Base-by-base conservation (phyloP, 805 yeast species). In the Wickerhamomyces rabaulensis region DNA sequence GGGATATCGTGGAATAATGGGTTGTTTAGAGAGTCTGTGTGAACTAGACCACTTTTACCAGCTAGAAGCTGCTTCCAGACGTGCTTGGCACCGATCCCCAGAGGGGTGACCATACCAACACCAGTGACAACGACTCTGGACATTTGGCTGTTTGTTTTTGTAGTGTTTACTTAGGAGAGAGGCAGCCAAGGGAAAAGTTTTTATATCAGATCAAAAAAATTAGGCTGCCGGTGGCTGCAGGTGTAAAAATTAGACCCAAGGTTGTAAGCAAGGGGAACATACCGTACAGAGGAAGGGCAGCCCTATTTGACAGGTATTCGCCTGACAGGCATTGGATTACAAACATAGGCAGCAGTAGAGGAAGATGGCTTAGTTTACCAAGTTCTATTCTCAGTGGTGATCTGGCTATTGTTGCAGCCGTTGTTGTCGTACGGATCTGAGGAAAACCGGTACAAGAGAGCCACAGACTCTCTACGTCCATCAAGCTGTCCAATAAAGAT, bases 81-180 rank as follows among this genome's bases (percentile, higher is more conserved):
- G 13, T 62, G 63, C 15, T 57, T 56, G 4, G 71, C 75, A 0
- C 90, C 91, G 6, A 80, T 80, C 0, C 97, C 98, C 3, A 94
- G 67, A 0, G 99, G 99, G 0, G 94, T 79, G 1, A 91, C 78
- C 23, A 87, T 67, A 0, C 98, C 98, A 8, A 94, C 61, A 0
- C 99, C 99, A 0, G 99, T 94, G 1, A 92, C 84, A 1, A 92
- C 97, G 0, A 92, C 96, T 64, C 96, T 43, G 4, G 43, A 29
- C 17, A 36, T 36, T 10, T 20, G 23, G 22, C 25, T 20, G 13
- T 19, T 9, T 25, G 19, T 16, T 16, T 33, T 7, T 16, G 36
- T 33, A 16, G 17, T 6, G 20, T 33, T 33, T n/a, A 33, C 20
- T n/a, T 33, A n/a, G 20, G 19, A 6, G 13, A 16, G 19, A 27